These are phyloP conservation scores for Aspergillus sparsus DNA, from an alignment of 495 filamentous ascomycete genomes.

Conservation along the genomic window DNA sequence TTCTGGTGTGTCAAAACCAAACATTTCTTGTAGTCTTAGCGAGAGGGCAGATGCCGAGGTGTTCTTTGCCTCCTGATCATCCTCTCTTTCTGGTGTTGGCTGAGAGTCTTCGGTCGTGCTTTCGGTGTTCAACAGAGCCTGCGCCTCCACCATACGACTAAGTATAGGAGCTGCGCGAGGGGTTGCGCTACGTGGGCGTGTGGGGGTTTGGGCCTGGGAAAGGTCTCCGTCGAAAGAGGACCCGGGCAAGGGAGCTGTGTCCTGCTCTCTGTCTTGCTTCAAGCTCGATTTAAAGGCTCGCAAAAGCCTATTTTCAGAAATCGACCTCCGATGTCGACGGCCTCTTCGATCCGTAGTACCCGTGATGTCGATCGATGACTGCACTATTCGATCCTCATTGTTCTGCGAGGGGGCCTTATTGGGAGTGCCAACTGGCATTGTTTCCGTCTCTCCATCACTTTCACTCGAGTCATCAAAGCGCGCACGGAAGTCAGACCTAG, in stretches of 20 bases:
- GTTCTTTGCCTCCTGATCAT: constrained; percentile 24
- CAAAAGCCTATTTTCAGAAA: constrained; percentile 63
- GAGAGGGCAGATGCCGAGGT: constrained; percentile 54
- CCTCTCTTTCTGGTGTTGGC: constrained; percentile 22
- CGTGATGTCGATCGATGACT: constrained; percentile 3
- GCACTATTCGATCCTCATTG: constrained; percentile 9
- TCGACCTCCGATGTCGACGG: constrained; percentile 53
- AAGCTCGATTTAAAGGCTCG: constrained; percentile 57
- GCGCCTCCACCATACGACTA: constrained; percentile 82
- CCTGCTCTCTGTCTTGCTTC: constrained; percentile 28
- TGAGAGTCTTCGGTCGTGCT: constrained; percentile 28
- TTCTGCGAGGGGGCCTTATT: constrained; percentile 5
- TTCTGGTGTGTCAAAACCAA: constrained; percentile 78
- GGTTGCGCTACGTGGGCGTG: constrained; percentile 42
- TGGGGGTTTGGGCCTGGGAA: constrained; percentile 24
- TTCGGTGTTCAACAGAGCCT: constrained; percentile 58
- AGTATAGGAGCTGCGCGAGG: constrained; percentile 68
- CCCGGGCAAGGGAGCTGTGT: constrained; percentile 17
- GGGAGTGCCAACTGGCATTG: too few species aligned
- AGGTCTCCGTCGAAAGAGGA: constrained; percentile 24
- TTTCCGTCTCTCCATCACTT: constrained; percentile 63
- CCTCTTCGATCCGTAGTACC: constrained; percentile 32
- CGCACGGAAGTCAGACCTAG: constrained; percentile 73
- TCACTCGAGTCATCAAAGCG: constrained; percentile 83
- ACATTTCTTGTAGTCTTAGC: constrained; percentile 79